These are phyloP conservation scores for Diospyros lotus DNA, from an alignment of 148 eudicot genomes.

Conservation along the genomic window DNA sequence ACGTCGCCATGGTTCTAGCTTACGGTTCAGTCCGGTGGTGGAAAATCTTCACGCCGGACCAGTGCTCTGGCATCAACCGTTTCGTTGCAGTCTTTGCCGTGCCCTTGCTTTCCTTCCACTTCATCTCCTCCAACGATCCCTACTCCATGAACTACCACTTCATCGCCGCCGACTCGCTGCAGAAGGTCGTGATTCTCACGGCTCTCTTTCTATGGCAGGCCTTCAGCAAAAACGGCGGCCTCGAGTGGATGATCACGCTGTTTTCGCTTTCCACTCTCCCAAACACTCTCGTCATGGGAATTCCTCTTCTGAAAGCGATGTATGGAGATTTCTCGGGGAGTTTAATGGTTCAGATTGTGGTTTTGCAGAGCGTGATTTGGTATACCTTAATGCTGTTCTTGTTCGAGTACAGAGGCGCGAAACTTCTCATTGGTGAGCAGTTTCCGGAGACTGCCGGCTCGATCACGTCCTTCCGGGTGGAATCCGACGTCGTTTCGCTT, in stretches of 20 bases:
- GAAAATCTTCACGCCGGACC: constrained; percentile 97
- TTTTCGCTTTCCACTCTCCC: constrained; percentile 89
- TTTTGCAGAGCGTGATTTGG: constrained; percentile 85
- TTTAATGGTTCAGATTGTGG: constrained; percentile 93
- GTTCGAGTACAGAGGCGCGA: constrained; percentile 90
- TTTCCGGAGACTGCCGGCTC: constrained; percentile 85
- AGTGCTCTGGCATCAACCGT: constrained; percentile 95
- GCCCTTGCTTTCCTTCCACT: constrained; percentile 86
- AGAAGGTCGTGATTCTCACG: constrained; percentile 59
- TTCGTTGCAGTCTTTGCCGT: constrained; percentile 94
- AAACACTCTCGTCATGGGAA: constrained; percentile 94
- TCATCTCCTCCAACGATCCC: constrained; percentile 79
- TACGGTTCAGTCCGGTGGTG: constrained; percentile 97
- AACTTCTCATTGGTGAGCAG: constrained; percentile 73
- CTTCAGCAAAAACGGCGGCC: constrained; percentile 49
- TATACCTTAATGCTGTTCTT: constrained; percentile 84
- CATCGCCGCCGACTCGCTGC: constrained; percentile 81
- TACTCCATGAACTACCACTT: constrained; percentile 90
- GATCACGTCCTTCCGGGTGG: constrained; percentile 80
- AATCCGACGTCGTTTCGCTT: constrained; percentile 84
- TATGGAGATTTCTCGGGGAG: constrained; percentile 75
- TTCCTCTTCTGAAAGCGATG: constrained; percentile 82
- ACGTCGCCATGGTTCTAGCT: constrained; percentile 92
- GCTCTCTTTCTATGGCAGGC: constrained; percentile 69
- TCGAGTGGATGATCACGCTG: constrained; percentile 91